Base-by-base conservation (phyloP, 441 rosid genomes). In the Gossypium lobatum region DNA sequence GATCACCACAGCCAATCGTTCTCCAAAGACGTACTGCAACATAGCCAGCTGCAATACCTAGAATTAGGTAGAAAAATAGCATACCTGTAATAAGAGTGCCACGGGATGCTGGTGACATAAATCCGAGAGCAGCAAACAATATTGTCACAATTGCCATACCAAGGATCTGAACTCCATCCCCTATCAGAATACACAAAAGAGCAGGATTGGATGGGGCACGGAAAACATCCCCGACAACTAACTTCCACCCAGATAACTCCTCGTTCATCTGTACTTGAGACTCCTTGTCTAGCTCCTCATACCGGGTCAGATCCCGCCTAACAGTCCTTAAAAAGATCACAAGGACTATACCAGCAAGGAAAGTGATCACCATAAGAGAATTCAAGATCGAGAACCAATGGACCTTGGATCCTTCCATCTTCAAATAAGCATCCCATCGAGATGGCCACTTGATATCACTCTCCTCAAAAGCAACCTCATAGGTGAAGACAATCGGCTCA, bases 361-460 rank as follows among this genome's bases (percentile, higher is more conserved):
- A 86, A 73, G 86, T 83, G 79, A 89, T 87, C 17, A 86, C 91
- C 85, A 89, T 84, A 34, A 88, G 76, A 65, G 91, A 87, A 71
- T 84, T 89, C 77, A 87, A 76, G 71, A 89, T 81, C 0, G 91
- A 89, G 79, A 89, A 81, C 93, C 93, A 87, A 77, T 83, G 91
- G 71, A 87, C 91, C 79, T 85, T 86, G 7, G 93, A 86, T 37
- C 93, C 93, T 70, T 86, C 93, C 93, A 87, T 89, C 84, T 89
- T 89, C 86, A 89, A 77, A 83, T 89, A 89, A 16, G 93, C 91
- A 82, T 89, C 93, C 91, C 93, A 89, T 23, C 93, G 83, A 4
- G 91, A 89, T 17, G 91, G 93, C 93, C 91, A 87, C 81, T 84
- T 86, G 81, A 85, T 86, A 75, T 87, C 88, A 67, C 90, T 86